Evolutionary conservation across 352 stramenopile species (phyloP).

Genomic region (Phytophthora meadii): DNA sequence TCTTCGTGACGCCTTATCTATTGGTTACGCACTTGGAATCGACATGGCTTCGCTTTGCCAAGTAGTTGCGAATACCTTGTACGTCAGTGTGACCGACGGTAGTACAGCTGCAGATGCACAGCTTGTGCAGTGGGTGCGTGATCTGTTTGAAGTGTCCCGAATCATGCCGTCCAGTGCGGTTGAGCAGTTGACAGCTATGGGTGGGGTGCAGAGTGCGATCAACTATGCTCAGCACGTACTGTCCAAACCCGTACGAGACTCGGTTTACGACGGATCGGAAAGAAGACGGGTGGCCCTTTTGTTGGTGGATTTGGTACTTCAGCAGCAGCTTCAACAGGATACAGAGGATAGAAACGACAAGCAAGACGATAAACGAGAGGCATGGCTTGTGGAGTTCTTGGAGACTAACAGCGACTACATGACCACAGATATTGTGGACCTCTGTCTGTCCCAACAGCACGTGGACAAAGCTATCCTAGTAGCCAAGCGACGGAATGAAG

Average conservation of each 20-base stretch:
- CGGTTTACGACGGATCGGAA: slow-evolving; percentile 48
- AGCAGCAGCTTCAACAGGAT: slow-evolving; percentile 57
- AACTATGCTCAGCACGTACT: slow-evolving; percentile 67
- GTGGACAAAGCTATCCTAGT: slow-evolving; percentile 77
- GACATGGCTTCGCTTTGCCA: slow-evolving; percentile 90
- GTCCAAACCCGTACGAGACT: slow-evolving; percentile 39
- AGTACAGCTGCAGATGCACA: slow-evolving; percentile 31
- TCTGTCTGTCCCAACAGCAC: slow-evolving; percentile 72
- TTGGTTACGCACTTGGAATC: slow-evolving; percentile 85
- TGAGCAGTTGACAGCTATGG: slow-evolving; percentile 68
- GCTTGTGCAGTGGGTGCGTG: slow-evolving; percentile 71
- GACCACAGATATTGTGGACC: slow-evolving; percentile 65
- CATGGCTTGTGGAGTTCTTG: slow-evolving; percentile 68
- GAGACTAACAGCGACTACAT: slow-evolving; percentile 65
- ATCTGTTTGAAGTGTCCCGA: slow-evolving; percentile 78
- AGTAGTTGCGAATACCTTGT: slow-evolving; percentile 84
- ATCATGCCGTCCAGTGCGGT: slow-evolving; percentile 73
- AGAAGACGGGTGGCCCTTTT: slow-evolving; percentile 57
- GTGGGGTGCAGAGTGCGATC: slow-evolving; percentile 59
- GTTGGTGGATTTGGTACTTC: slow-evolving; percentile 65
- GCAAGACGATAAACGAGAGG: slow-evolving; percentile 43
- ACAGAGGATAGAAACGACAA: slow-evolving; percentile 29
- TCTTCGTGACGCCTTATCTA: slow-evolving; percentile 77
- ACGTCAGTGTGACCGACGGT: slow-evolving; percentile 41
- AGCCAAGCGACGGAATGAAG: slow-evolving; percentile 50